Percentiles rank a stretch among this genome's conserved stretches.
Evolutionary conservation across 2,329 filamentous ascomycete species (phyloP).

Genomic region (Fusarium brachygibbosum): DNA sequence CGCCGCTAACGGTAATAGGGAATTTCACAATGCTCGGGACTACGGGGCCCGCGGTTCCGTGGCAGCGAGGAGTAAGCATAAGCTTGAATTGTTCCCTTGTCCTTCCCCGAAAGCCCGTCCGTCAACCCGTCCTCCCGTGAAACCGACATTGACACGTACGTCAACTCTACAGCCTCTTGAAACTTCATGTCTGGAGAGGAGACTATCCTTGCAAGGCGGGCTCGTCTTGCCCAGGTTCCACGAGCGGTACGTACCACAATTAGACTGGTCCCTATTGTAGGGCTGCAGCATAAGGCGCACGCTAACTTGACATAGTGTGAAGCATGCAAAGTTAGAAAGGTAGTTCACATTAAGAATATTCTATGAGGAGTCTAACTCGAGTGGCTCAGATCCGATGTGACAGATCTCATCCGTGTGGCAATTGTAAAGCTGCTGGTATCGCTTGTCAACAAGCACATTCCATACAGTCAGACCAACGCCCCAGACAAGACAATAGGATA

Average conservation of each 20-base stretch:
- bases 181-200: conserved; percentile 31
- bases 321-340: conserved; percentile 39
- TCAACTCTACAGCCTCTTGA: background rate
- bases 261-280: background rate
- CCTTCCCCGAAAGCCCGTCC: conserved; percentile 12
- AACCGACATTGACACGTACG: background rate
- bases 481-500: conserved; percentile 29
- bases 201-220: conserved; percentile 31
- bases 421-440: conserved; percentile 34
- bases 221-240: conserved; percentile 31
- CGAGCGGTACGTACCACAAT: conserved; percentile 31
- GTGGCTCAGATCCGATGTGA: conserved; percentile 33
- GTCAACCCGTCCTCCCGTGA: conserved; percentile 13
- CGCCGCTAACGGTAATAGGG: background rate
- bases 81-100: background rate
- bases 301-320: conserved; percentile 33
- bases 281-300: background rate
- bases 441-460: conserved; percentile 31
- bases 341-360: background rate
- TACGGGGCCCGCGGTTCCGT: conserved; percentile 33
- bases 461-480: conserved; percentile 17
- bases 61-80: conserved; percentile 29
- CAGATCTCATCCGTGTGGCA: conserved; percentile 28
- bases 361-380: background rate
- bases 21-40: background rate